Percentiles rank a stretch among this genome's conserved stretches.
Conservation (phyloP, 768 basidiomycete genomes). For the Hericium coralloides region DNA sequence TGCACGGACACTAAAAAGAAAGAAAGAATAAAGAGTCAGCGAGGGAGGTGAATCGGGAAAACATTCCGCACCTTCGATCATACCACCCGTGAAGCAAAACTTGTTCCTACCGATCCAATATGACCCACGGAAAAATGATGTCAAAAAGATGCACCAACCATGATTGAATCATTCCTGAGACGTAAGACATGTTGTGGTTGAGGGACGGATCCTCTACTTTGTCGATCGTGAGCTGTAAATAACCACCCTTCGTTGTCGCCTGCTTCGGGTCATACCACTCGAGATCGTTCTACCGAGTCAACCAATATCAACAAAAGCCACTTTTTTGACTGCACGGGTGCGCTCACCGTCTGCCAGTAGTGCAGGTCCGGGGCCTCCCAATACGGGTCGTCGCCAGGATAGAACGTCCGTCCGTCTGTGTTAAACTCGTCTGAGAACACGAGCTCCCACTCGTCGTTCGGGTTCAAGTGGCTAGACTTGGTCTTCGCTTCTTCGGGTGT, state of each 20-base stretch:
- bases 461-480: constrained; percentile 18
- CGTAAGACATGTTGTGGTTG: constrained; percentile 40
- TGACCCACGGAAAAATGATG: neutral
- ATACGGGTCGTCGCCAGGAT: constrained; percentile 36
- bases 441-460: constrained; percentile 27
- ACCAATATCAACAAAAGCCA: neutral
- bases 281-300: constrained; percentile 23
- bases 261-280: constrained; percentile 54
- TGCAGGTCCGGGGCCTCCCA: constrained; percentile 31
- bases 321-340: constrained; percentile 9
- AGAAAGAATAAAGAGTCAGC: neutral
- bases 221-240: constrained; percentile 39
- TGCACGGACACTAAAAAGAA: constrained; percentile 7
- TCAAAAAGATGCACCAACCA: constrained; percentile 19
- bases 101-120: constrained; percentile 38
- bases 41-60: neutral
- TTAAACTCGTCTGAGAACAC: constrained; percentile 41
- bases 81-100: constrained; percentile 77
- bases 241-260: constrained; percentile 43
- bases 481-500: constrained; percentile 27
- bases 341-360: constrained; percentile 46
- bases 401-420: constrained; percentile 33
- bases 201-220: constrained; percentile 20
- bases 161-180: constrained; percentile 22
- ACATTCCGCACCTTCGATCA: constrained; percentile 36